Base-by-base conservation (phyloP, 768 basidiomycete genomes). In the Auricularia auricula-judae region DNA sequence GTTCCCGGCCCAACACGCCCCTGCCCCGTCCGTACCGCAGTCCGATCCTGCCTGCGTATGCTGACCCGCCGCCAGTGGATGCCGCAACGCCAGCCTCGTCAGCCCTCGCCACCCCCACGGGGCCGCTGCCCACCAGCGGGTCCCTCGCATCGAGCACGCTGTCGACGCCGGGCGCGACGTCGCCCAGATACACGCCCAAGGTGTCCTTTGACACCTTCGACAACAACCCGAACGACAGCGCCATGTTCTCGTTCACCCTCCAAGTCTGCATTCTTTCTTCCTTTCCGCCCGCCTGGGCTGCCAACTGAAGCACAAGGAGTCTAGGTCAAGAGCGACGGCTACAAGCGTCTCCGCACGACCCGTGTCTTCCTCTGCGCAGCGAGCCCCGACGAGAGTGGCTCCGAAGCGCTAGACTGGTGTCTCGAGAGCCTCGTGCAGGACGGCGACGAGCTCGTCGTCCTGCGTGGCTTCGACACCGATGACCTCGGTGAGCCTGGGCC, bases 381-480 rank as follows among this genome's bases (percentile, higher is more conserved):
- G 1, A 91, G 90, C 54, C 79, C 87, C 0, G 94, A 97, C 69
- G 94, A 96, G 76, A 91, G 88, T 65, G 95, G 95, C 0, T 76
- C 80, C 4, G 86, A 93, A 70, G 95, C 96, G 0, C 77, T 98
- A 7, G 92, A 97, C 64, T 99, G 96, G 96, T 80, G 85, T n/a
- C 80, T 98, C 35, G 89, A 92, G 69, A 81, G 82, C 39, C 80
- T 99, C 11, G 85, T 88, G 7, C 88, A 91, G 73, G 89, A 91
- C 64, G 91, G 91, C 1, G 96, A 98, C 72, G 96, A 98, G 75
- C 77, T 98, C 23, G 86, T 99, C 64, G 88, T 98, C 8, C 90
- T 91, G 65, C 79, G 96, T 43, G 96, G 96, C 0, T 84, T 96
- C 14, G 93, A 96, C 67, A 84, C 89, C 66, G 94, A 93, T 42